Evolutionary conservation across 352 stramenopile genomes (phyloP).

Genomic region (Phytophthora ramorum): DNA sequence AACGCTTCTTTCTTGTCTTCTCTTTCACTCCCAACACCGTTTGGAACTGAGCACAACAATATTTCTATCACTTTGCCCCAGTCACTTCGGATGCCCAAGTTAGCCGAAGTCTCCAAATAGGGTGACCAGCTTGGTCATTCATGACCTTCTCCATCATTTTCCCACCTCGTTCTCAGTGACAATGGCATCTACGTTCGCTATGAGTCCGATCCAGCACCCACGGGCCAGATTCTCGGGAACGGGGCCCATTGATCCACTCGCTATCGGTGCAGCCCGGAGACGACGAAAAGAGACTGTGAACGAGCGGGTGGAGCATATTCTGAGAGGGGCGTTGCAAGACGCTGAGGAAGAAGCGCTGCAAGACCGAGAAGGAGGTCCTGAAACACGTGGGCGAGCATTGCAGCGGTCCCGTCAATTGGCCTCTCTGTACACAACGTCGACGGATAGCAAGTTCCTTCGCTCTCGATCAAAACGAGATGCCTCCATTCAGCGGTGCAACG

Average conservation of each 20-base stretch:
- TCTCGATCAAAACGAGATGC: conserved; percentile 19
- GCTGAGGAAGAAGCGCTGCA: conserved; percentile 41
- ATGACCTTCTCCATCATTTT: background rate
- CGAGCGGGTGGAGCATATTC: conserved; percentile 67
- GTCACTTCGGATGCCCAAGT: too few species aligned
- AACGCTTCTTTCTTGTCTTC: too few species aligned
- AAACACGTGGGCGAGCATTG: conserved; percentile 38
- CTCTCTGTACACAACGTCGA: conserved; percentile 52
- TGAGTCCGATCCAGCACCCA: conserved; percentile 26
- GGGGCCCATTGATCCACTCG: background rate
- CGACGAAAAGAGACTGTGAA: conserved; percentile 75
- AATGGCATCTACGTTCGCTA: conserved; percentile 21
- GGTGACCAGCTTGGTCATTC: too few species aligned
- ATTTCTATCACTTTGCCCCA: too few species aligned
- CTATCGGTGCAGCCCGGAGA: conserved; percentile 9
- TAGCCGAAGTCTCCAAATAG: too few species aligned
- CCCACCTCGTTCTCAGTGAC: background rate
- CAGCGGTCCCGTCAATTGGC: conserved; percentile 54
- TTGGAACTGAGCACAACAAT: too few species aligned
- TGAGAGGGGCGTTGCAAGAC: conserved; percentile 48
- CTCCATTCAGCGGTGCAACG: background rate
- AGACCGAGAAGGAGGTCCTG: conserved; percentile 25
- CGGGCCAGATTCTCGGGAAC: background rate
- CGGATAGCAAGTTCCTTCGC: conserved; percentile 53
- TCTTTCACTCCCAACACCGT: too few species aligned